These are phyloP conservation scores for Sungouiella blattae DNA, from an alignment of 805 yeast genomes.

Conservation along the genomic window DNA sequence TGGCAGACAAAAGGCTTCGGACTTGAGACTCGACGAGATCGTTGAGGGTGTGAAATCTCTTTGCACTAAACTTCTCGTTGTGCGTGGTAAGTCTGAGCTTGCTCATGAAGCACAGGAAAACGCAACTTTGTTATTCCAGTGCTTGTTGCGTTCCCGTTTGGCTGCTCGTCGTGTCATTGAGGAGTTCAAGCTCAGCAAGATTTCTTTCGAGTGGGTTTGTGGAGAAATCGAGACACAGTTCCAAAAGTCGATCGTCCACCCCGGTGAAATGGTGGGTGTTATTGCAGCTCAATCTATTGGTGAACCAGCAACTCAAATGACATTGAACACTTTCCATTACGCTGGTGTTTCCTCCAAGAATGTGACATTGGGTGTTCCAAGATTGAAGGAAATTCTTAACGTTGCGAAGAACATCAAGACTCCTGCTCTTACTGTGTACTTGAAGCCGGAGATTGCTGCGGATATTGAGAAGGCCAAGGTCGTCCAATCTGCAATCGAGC, in stretches of 20 bases:
- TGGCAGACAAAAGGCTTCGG: slow-evolving; percentile 87
- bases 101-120: slow-evolving; percentile 84
- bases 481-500: slow-evolving; percentile 95
- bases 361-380: slow-evolving; percentile 98
- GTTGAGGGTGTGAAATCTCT: slow-evolving; percentile 67
- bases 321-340: slow-evolving; percentile 88
- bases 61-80: slow-evolving; percentile 63
- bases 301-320: slow-evolving; percentile 99
- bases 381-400: slow-evolving; percentile 96
- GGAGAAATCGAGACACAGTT: slow-evolving; percentile 95
- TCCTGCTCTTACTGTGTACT: slow-evolving; percentile 97
- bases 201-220: slow-evolving; percentile 92
- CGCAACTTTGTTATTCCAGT: slow-evolving; percentile 86
- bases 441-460: slow-evolving; percentile 72
- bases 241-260: slow-evolving; percentile 85
- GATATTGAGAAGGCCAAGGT: slow-evolving; percentile 94
- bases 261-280: slow-evolving; percentile 99
- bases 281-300: slow-evolving; percentile 98
- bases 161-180: slow-evolving; percentile 88
- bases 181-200: slow-evolving; percentile 79
- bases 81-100: slow-evolving; percentile 77
- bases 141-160: slow-evolving; percentile 87
- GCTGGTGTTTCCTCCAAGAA: slow-evolving; percentile 99
- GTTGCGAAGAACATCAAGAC: slow-evolving; percentile 98
- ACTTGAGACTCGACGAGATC: slow-evolving; percentile 79